Conservation (phyloP, 1,284 basidiomycete species). For the Apiotrichum laibachii region DNA sequence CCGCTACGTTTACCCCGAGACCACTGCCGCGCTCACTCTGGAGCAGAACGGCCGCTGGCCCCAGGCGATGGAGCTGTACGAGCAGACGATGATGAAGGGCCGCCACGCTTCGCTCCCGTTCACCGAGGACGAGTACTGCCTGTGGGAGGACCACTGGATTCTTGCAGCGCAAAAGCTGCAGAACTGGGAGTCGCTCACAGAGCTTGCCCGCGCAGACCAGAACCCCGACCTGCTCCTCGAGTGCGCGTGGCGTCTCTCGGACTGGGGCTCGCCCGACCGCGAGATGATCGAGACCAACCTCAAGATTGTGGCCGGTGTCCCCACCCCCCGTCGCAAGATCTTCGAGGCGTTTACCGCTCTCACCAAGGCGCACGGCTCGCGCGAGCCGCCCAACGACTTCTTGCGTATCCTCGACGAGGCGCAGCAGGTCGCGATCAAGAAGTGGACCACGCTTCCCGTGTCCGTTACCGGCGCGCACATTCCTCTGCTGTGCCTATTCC, state of each 20-base stretch:
- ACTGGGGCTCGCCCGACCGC: slow-evolving; percentile 70
- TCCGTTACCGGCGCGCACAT: slow-evolving; percentile 88
- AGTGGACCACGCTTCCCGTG: slow-evolving; percentile 88
- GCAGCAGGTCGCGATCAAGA: slow-evolving; percentile 91
- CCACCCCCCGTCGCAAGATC: slow-evolving; percentile 88
- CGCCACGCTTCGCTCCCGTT: slow-evolving; percentile 81
- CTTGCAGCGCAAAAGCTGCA: slow-evolving; percentile 93
- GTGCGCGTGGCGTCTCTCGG: slow-evolving; percentile 90
- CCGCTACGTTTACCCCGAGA: slow-evolving; percentile 82
- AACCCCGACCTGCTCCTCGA: slow-evolving; percentile 93
- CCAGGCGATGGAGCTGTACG: slow-evolving; percentile 85
- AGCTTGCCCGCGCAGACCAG: slow-evolving; percentile 85
- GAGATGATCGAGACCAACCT: slow-evolving; percentile 84
- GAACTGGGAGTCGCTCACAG: slow-evolving; percentile 93
- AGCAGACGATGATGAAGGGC: slow-evolving; percentile 83
- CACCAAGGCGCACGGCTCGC: slow-evolving; percentile 56
- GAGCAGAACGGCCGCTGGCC: slow-evolving; percentile 99
- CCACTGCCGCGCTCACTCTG: slow-evolving; percentile 85
- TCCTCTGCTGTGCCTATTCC: slow-evolving; percentile 94
- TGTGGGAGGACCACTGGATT: slow-evolving; percentile 99
- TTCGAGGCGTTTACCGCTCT: slow-evolving; percentile 95
- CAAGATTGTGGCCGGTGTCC: slow-evolving; percentile 73
- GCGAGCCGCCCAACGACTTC: slow-evolving; percentile 62
- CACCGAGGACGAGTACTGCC: slow-evolving; percentile 90
- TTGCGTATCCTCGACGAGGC: slow-evolving; percentile 88